Evolutionary conservation across 1,284 basidiomycete genomes (phyloP).

Genomic region (Schizophyllum commune): DNA sequence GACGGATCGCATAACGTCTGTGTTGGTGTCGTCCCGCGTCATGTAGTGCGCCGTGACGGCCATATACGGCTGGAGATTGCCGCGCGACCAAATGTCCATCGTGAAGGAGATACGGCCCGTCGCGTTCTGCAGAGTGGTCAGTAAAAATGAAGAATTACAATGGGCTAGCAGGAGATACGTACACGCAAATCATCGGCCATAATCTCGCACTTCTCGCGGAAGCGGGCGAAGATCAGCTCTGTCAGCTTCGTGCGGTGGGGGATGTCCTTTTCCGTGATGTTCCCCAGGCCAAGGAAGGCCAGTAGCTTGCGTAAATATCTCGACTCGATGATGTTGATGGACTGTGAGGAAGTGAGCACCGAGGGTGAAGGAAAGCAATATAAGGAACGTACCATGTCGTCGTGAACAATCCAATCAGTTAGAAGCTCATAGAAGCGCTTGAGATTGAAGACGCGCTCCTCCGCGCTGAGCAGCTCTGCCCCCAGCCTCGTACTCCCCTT

Average conservation of each 20-base stretch:
- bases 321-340: constrained; percentile 21
- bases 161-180: background rate
- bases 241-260: constrained; percentile 18
- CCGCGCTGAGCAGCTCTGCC: background rate
- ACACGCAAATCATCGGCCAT: constrained; percentile 17
- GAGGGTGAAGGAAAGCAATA: background rate
- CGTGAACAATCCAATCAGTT: constrained; percentile 16
- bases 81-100: constrained; percentile 20
- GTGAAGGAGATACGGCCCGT: constrained; percentile 19
- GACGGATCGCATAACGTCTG: constrained; percentile 7
- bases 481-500: constrained; percentile 11
- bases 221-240: constrained; percentile 14
- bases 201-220: constrained; percentile 10
- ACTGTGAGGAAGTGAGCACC: constrained; percentile 12
- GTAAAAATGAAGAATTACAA: background rate
- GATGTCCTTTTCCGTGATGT: constrained; percentile 15
- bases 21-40: constrained; percentile 2
- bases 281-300: constrained; percentile 15
- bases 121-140: constrained; percentile 13
- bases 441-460: constrained; percentile 12
- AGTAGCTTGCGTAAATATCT: constrained; percentile 21
- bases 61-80: constrained; percentile 16
- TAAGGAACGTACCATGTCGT: constrained; percentile 19
- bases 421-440: constrained; percentile 15
- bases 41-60: constrained; percentile 21